phyloP scores from a whole-genome alignment of 169 alveolate species.

The Cryptosporidium sp. region DNA sequence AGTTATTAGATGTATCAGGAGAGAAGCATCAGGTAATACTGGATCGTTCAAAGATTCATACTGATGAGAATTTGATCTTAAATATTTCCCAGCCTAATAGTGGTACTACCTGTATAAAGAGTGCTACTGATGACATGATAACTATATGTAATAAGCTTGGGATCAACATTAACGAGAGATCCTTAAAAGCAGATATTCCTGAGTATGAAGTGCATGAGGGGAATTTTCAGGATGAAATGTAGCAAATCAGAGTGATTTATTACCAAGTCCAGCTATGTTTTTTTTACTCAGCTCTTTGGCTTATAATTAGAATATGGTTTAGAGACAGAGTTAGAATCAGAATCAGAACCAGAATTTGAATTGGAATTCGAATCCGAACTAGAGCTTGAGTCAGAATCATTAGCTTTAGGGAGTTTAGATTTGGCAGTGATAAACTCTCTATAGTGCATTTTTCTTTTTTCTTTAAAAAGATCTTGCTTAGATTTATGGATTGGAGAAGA shows the following conservation, averaged over 20 bases:
- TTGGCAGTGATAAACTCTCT: constrained; percentile 47
- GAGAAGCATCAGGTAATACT: not conserved
- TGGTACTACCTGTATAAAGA: constrained; percentile 63
- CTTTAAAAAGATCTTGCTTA: constrained; percentile 3
- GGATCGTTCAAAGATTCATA: constrained; percentile 4
- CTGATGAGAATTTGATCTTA: constrained; percentile 40
- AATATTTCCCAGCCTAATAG: constrained; percentile 25
- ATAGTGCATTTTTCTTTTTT: constrained; percentile 52
- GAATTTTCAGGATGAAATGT: not conserved
- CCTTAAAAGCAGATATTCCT: constrained; percentile 9
- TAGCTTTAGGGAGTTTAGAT: not conserved
- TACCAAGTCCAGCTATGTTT: not conserved
- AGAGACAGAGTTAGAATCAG: not conserved
- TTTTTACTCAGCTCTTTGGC: not conserved
- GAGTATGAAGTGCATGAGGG: constrained; percentile 5
- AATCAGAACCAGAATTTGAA: not conserved
- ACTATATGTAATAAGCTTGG: constrained; percentile 43
- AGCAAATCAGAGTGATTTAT: not conserved
- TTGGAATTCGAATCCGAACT: not conserved
- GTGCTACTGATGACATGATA: constrained; percentile 37
- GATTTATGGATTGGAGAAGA: constrained; percentile 23
- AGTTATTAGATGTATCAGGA: not conserved
- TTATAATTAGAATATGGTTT: not conserved
- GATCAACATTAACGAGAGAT: constrained; percentile 3
- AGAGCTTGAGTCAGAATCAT: not conserved